Base-by-base conservation (phyloP, 495 filamentous ascomycete genomes). In the Penicillium ucsense region DNA sequence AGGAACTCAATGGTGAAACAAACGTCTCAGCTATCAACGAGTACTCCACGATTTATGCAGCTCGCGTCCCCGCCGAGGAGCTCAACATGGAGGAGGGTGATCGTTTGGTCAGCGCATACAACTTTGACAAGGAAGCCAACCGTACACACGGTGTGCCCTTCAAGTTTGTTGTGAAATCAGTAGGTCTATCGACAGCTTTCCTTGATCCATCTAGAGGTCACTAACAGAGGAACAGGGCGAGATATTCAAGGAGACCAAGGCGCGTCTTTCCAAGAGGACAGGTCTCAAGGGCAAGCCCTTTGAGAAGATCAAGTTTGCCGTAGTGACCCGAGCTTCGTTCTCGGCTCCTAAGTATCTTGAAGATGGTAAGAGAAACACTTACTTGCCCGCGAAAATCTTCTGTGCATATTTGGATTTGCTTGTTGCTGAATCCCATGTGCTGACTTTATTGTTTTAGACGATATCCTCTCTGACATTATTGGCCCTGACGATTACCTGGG, bases 241-340 rank as follows among this genome's bases (percentile, higher is more conserved):
- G 60, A 66, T 73, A 34, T 99, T 97, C 70, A 79, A 82, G 35
- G 85, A 97, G 31, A 96, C 92, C 43, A 94, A 89, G 70, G 83
- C 90, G 57, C 81, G 92, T 27, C 73, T 99, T 3, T 88, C 88
- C 55, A 87, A 86, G 60, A 79, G 92, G 41, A 94, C 86, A 3
- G 89, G 89, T 8, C 81, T 99, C 63, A 97, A 95, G 70, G 92
- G 92, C 52, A 97, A 97, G 72, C 88, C 87, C 47, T 92, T 97
- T 52, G 92, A 99, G 66, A 99, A 96, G 74, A 89, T 97, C 63
- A 95, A 90, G 66, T 96, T 99, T 71, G 87, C 89, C 4, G 67
- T 95, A 38, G 75, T 96, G 5, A 78, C 80, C 50, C 77, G 85
- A 45, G 64, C 74, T 29, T 65, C 75, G 29, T 94, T 84, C 65